Evolutionary conservation across 805 yeast genomes (phyloP), one percentile per base, ranked within the genome.

Genomic region (Lachancea mirantina): DNA sequence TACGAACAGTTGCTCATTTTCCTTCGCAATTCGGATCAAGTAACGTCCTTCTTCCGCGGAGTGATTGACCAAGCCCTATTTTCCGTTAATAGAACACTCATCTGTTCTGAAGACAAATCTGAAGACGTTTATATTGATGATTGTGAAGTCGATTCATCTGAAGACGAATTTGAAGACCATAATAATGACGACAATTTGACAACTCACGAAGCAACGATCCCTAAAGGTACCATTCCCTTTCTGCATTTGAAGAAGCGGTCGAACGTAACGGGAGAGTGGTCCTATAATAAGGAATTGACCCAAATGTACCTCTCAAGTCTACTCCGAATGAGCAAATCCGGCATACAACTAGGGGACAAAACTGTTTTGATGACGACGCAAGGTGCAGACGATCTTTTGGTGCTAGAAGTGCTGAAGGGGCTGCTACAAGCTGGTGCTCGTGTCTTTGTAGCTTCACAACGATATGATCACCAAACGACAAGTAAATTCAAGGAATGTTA

Each of bases 261-360:
- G 2, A 29, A 37, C 38, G 58, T 60, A 34, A 56, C 65, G 38
- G 83, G 80, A 35, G 58, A 56, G 26, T 84, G 94, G 94, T 68
- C 59, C 37, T 84, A 80, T 59, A 81, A 79, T 58, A 70, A 70
- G 41, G 64, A 64, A 35, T 65, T 78, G 39, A 74, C 94, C 20
- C 68, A 81, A 23, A 46, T 60, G 28, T 84, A 74, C 61, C 69
- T 84, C 54, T 75, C 78, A 29, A 65, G 79, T 39, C 84, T 81
- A 66, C 76, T 88, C 66, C 87, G 95, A 35, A 69, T 87, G 41
- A 84, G 95, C 61, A 95, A 96, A 65, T 94, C 94, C 24, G 74
- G 89, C 43, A 85, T 87, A 60, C 96, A 96, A 55, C 87, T 96
- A 94, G 84, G 95, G 43, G 82, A 96, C 68, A 96, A 96, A 60